Evolutionary conservation across 257 asterid genomes (phyloP).

Genomic region (Primulina huaijiensis): DNA sequence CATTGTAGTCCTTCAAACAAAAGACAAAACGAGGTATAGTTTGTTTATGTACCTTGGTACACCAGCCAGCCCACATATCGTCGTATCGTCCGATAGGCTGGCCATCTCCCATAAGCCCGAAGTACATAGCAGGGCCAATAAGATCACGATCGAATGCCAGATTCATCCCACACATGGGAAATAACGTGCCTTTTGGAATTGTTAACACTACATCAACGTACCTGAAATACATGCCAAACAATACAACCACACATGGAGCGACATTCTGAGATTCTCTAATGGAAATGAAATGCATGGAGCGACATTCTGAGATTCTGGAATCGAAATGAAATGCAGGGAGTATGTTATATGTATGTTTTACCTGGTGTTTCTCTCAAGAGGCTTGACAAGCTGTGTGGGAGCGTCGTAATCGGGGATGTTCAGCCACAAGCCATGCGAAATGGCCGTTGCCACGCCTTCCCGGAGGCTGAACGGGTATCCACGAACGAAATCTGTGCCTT

Average conservation of each 20-base stretch:
- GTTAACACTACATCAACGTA: conserved; percentile 65
- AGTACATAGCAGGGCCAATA: conserved; percentile 73
- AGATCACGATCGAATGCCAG: conserved; percentile 57
- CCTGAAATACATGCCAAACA: conserved; percentile 23
- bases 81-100: conserved; percentile 73
- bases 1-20: neutral
- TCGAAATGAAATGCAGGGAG: too few relatives aligned
- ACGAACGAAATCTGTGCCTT: conserved; percentile 64
- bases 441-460: conserved; percentile 61
- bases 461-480: conserved; percentile 71
- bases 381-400: conserved; percentile 70
- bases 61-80: conserved; percentile 86
- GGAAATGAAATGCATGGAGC: too few relatives aligned
- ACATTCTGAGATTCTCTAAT: too few relatives aligned
- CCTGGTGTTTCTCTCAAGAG: conserved; percentile 61
- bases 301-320: too few relatives aligned
- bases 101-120: conserved; percentile 77
- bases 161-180: conserved; percentile 77
- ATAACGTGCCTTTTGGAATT: conserved; percentile 63
- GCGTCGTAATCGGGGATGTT: conserved; percentile 74
- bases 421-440: conserved; percentile 68
- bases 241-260: too few relatives aligned
- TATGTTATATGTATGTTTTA: neutral
- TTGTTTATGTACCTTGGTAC: conserved; percentile 41
- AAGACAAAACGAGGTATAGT: neutral